These are phyloP conservation scores for Hypoxylon fragiforme DNA, from an alignment of 495 filamentous ascomycete species.

Conservation along the genomic window DNA sequence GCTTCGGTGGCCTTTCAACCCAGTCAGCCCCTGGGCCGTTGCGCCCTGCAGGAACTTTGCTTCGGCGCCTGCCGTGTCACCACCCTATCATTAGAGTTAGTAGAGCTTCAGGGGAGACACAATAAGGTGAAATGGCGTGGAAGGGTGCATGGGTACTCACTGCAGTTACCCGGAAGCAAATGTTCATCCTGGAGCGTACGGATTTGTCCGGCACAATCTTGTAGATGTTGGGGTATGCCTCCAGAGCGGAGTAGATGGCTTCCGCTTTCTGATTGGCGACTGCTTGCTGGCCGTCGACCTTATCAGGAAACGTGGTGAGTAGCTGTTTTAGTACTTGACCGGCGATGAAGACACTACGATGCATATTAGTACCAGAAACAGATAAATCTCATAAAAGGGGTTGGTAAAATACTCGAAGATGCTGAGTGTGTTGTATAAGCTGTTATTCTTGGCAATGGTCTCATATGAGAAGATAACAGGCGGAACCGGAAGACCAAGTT, in stretches of 20 bases:
- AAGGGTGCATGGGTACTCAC: conserved; percentile 30
- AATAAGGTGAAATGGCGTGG: neutral
- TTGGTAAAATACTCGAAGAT: neutral
- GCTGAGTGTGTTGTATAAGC: neutral
- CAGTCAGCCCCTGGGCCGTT: conserved; percentile 62
- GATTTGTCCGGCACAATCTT: conserved; percentile 71
- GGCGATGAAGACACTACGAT: conserved; percentile 73
- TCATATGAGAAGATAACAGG: neutral
- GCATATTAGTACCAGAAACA: neutral
- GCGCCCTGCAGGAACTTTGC: conserved; percentile 78
- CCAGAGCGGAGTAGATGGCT: conserved; percentile 73
- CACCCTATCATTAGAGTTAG: conserved; percentile 39
- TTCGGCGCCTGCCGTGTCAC: conserved; percentile 63
- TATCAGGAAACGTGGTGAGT: conserved; percentile 60
- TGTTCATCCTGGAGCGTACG: conserved; percentile 84
- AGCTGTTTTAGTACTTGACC: conserved; percentile 78
- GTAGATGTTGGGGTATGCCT: conserved; percentile 70
- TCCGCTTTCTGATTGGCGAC: conserved; percentile 71
- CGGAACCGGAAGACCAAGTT: neutral
- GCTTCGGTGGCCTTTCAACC: conserved; percentile 80
- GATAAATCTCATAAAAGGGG: neutral
- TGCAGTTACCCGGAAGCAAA: conserved; percentile 77
- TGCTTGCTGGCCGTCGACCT: conserved; percentile 71
- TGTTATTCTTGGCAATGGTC: neutral
- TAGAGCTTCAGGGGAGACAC: too few relatives aligned